Percentiles rank a stretch among this genome's conserved stretches.
Evolutionary conservation across 352 stramenopile genomes (phyloP).

Genomic region (Globisporangium acanthophoron): DNA sequence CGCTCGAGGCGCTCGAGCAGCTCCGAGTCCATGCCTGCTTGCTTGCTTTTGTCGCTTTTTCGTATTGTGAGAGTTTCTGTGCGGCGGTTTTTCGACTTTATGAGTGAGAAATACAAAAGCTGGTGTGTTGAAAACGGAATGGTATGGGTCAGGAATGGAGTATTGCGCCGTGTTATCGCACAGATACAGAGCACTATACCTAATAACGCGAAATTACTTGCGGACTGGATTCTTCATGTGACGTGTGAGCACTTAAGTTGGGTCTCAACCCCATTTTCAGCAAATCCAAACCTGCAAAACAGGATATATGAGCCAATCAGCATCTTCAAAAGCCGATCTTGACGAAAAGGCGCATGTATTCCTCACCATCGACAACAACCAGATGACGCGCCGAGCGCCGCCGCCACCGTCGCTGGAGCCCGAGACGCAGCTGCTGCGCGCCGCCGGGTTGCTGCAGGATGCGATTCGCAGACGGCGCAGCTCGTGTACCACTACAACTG

Average conservation of each 20-base stretch:
- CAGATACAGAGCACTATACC: too few species aligned
- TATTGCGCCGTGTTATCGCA: too few species aligned
- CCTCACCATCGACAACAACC: neutral
- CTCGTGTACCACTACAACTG: conserved; percentile 3
- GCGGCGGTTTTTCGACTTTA: too few species aligned
- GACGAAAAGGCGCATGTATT: neutral
- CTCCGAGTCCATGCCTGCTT: conserved; percentile 41
- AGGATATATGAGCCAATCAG: too few species aligned
- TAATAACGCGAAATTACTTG: neutral
- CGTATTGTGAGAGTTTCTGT: neutral
- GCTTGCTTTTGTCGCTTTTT: conserved; percentile 11
- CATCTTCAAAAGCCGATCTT: neutral
- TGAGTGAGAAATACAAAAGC: too few species aligned
- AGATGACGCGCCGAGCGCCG: neutral
- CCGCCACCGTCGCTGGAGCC: too few species aligned
- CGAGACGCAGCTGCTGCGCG: conserved; percentile 28
- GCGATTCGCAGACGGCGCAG: conserved; percentile 31
- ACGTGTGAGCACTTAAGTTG: neutral
- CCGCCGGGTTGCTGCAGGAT: conserved; percentile 44
- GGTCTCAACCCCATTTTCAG: too few species aligned
- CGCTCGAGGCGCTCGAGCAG: conserved; percentile 68
- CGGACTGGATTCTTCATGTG: neutral
- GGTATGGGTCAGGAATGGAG: too few species aligned
- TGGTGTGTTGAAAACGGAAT: neutral
- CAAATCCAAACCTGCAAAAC: too few species aligned